These are phyloP conservation scores for Penicillium maclennaniae DNA, from an alignment of 495 filamentous ascomycete genomes.

Conservation along the genomic window DNA sequence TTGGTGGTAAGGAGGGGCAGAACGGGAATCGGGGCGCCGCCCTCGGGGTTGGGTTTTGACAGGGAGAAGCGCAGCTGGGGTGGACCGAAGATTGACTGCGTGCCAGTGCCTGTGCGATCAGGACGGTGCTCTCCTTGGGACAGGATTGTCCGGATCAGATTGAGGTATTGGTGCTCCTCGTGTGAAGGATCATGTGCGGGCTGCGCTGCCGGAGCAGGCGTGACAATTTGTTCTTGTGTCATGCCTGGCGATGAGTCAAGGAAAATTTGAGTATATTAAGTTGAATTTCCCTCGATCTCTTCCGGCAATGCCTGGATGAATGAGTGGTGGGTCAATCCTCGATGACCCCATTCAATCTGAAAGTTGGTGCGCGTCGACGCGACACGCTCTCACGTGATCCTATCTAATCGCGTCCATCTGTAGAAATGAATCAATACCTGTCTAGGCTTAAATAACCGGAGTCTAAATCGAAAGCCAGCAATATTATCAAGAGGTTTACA, in stretches of 20 bases:
- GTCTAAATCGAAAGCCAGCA: no score
- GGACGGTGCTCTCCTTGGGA: constrained; percentile 72
- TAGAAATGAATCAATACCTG: neutral
- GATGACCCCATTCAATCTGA: neutral
- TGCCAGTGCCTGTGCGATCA: constrained; percentile 91
- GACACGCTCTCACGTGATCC: constrained; percentile 19
- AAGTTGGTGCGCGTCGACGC: constrained; percentile 14
- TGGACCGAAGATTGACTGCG: constrained; percentile 82
- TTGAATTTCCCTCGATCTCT: neutral
- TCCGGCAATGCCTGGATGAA: neutral
- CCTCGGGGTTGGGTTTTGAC: constrained; percentile 47
- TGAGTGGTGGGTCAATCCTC: neutral
- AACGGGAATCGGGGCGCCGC: constrained; percentile 46
- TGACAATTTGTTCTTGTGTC: constrained; percentile 23
- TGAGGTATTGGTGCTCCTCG: constrained; percentile 75
- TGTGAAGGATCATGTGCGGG: constrained; percentile 36
- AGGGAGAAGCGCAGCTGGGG: constrained; percentile 82
- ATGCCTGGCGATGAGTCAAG: constrained; percentile 5
- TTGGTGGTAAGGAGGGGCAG: constrained; percentile 95
- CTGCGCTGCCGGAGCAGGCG: constrained; percentile 11
- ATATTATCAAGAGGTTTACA: no score
- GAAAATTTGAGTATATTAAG: neutral
- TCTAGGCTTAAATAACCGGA: neutral
- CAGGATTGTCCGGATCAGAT: constrained; percentile 72
- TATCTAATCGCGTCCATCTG: constrained; percentile 4